Base-by-base conservation (phyloP, 805 yeast genomes). In the Saccharomycopsis fodiens region DNA sequence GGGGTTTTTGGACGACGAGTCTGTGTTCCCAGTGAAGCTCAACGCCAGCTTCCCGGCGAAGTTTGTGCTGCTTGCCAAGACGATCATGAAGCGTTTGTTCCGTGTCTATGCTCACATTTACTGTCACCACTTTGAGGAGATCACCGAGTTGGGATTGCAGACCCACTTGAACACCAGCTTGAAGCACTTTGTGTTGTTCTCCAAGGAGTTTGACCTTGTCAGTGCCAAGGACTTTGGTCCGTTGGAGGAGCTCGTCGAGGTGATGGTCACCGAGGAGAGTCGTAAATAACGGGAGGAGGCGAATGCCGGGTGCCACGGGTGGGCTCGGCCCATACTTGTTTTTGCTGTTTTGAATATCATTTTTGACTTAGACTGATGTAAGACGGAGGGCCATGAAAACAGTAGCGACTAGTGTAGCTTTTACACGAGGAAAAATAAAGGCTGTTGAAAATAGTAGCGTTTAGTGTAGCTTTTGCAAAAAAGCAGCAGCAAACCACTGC, bases 101-200 rank as follows among this genome's bases (percentile, higher is more conserved):
- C 74, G 98, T 60, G 88, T 93, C 3, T 93, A 93, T 59, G 97
- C 98, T 1, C 99, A 93, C 65, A 85, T 93, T 37, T 93, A 93
- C 64, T 93, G 98, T 59, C 97, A 93, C 59, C 99, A 93, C 62
- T 91, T 93, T 63, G 96, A 88, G 60, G 96, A 91, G 63, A 85
- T 93, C 47, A 77, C 88, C 35, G 97, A 89, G 60, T 70, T 93
- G 55, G 96, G 96, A 2, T 68, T 91, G 56, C 96, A 89, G 61
- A 84, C 95, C 10, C 95, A 91, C 56, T 71, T 91, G 54, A 93
- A 93, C 60, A 91, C 98, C 4, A 83, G 95, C 57, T 77, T 91
- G 57, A 93, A 94, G 66, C 98, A 91, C 62, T 93, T 88, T 59
- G 87, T 88, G 22, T 69, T 91, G 52, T 91, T 93, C 61, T 76